Percentiles rank a stretch among this genome's conserved stretches.
Conservation (phyloP, 371 early-diverging fungal genomes). For the Mortierella sp. region DNA sequence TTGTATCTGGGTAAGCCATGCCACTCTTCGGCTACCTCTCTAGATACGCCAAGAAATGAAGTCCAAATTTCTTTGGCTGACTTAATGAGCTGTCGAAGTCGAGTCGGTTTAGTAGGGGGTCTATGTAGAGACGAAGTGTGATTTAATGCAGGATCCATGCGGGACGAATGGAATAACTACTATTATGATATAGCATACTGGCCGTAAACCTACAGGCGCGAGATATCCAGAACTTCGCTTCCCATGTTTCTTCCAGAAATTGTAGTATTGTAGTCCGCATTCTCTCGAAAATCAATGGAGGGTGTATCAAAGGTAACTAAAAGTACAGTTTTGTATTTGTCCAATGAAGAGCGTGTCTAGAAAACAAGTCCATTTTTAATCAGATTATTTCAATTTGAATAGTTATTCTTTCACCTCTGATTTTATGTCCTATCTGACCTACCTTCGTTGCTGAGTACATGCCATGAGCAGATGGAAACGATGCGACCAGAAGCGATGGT, state of each 20-base stretch:
- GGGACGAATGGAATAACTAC: neutral
- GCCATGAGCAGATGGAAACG: slow-evolving; percentile 74
- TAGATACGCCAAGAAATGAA: slow-evolving; percentile 32
- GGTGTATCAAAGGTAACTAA: slow-evolving; percentile 66
- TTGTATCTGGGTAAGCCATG: slow-evolving; percentile 59
- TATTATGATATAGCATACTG: neutral
- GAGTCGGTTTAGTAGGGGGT: slow-evolving; percentile 25
- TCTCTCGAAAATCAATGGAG: slow-evolving; percentile 70
- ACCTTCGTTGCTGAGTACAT: slow-evolving; percentile 70
- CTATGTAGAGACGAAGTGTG: slow-evolving; percentile 7
- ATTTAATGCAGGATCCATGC: neutral
- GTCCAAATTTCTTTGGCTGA: slow-evolving; percentile 33
- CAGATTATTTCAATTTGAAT: neutral
- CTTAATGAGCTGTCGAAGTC: slow-evolving; percentile 2
- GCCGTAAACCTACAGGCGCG: slow-evolving; percentile 26
- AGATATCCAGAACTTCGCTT: slow-evolving; percentile 28
- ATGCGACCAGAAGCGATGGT: slow-evolving; percentile 71
- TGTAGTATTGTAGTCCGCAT: slow-evolving; percentile 72
- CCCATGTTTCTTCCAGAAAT: slow-evolving; percentile 39
- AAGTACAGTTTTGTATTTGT: slow-evolving; percentile 71
- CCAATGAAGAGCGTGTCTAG: slow-evolving; percentile 68
- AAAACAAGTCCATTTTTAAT: neutral
- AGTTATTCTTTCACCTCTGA: too few species aligned
- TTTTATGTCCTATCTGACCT: neutral
- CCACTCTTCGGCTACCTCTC: slow-evolving; percentile 52